A percentile compares a stretch with the other conserved stretches of the same genome.
These are phyloP conservation scores for Aegilops umbellulata DNA, from an alignment of 176 grass and related monocot genomes.

Conservation along the genomic window DNA sequence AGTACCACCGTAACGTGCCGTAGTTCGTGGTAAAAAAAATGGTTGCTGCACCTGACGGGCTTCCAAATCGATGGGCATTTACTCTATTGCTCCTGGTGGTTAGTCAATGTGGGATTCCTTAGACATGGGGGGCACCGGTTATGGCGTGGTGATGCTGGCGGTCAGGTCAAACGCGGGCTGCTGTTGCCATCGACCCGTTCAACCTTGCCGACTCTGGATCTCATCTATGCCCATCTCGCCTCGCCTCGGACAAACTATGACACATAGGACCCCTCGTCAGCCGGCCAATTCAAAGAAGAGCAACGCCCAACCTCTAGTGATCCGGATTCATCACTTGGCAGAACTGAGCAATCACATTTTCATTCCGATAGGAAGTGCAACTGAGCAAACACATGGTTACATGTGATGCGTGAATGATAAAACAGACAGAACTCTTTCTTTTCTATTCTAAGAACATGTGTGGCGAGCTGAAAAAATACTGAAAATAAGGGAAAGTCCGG, in stretches of 20 bases:
- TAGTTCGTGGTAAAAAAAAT: neutral
- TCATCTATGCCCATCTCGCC: neutral
- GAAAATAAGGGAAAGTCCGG: neutral
- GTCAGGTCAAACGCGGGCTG: conserved; percentile 16
- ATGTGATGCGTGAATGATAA: neutral
- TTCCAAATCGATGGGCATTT: neutral
- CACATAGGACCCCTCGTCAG: neutral
- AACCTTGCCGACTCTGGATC: conserved; percentile 18
- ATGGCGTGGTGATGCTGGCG: neutral
- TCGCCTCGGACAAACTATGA: neutral
- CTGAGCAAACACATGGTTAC: neutral
- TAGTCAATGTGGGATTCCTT: conserved; percentile 3
- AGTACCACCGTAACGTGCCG: neutral
- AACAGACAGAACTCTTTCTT: neutral
- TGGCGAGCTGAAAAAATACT: neutral
- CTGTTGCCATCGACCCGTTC: conserved; percentile 31
- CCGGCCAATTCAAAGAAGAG: neutral
- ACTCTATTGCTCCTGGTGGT: neutral
- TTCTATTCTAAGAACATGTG: no score
- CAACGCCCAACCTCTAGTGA: neutral
- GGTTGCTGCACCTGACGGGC: neutral
- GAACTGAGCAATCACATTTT: no score
- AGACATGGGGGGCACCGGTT: conserved; percentile 4
- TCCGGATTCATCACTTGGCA: neutral
- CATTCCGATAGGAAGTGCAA: neutral